Base-by-base conservation (phyloP, 306 rosid genomes). In the Pterocarpus santalinus region DNA sequence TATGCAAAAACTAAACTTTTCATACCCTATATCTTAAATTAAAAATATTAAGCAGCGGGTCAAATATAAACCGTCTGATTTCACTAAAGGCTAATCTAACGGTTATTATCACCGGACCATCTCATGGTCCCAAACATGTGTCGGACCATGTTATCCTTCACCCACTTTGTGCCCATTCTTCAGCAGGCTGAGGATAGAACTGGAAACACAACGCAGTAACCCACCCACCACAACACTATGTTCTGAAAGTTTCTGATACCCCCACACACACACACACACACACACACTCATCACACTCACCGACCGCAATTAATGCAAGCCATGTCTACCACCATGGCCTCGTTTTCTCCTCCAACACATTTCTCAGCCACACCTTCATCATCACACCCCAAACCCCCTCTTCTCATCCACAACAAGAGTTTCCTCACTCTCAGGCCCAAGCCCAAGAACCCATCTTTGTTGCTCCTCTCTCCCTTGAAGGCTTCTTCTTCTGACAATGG, bases 251-350 rank as follows among this genome's bases (percentile, higher is more conserved):
- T 56, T 8, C 1, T 22, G 28, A 22, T 22, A 22, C 28, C 28
- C 28, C 28, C 28, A 22, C 0, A 22, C 28, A 22, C 28, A 22
- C 28, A 44, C 70, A 12, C 52, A 6, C 10, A 22, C 32, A 75
- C 47, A 75, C 64, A 35, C 16, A 5, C n/a, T 1, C 69, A 28
- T 5, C 1, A 36, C 66, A 22, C 12, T 5, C 57, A 58, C 41
- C 6, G 5, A 4, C 58, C 2, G 4, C 16, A 52, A 36, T 22
- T n/a, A 66, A 14, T 55, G 75, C 77, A 10, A 43, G 43, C 74
- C 77, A 86, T 87, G 80, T 74, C 93, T 70, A 88, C 87, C 73
- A 86, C 94, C 85, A 90, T 91, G 95, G 89, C 97, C 47, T 91
- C 91, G 56, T 85, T 89, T 78, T 92, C 97, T 86, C 87, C 97